Percentiles rank a stretch among this genome's conserved stretches.
phyloP scores from a whole-genome alignment of 2,329 filamentous ascomycete genomes.

The Aspergillus sp. region DNA sequence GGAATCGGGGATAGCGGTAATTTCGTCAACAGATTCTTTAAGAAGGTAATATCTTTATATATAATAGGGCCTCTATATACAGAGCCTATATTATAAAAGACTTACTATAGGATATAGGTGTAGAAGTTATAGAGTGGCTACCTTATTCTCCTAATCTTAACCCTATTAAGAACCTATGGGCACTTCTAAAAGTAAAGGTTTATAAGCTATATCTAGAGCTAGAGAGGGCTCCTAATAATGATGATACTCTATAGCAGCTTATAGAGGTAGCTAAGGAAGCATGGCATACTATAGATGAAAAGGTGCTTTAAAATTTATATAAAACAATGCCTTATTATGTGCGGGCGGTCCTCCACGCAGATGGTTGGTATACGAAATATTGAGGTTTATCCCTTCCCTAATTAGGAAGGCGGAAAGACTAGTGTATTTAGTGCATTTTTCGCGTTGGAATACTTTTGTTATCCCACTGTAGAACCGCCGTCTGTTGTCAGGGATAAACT shows the following conservation, averaged over 20 bases:
- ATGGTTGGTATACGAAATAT: slow-evolving; percentile 1
- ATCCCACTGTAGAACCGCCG: no score
- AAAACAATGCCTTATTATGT: background rate
- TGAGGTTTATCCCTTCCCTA: no score
- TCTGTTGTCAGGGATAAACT: no score
- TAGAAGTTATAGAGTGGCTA: slow-evolving; percentile 10
- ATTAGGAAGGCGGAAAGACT: no score
- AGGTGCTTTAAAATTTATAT: background rate
- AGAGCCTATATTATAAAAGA: slow-evolving; percentile 6
- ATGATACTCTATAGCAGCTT: background rate
- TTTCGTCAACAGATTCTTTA: slow-evolving; percentile 3
- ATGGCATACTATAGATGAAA: background rate
- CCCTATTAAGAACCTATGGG: slow-evolving; percentile 13
- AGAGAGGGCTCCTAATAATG: background rate
- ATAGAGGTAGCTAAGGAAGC: background rate
- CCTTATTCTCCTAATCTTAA: slow-evolving; percentile 11
- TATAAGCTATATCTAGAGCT: slow-evolving; percentile 9
- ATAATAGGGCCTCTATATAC: slow-evolving; percentile 10
- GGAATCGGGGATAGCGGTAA: no score
- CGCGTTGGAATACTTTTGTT: no score
- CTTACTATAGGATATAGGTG: slow-evolving; percentile 2
- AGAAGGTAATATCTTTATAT: slow-evolving; percentile 9
- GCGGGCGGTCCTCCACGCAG: background rate
- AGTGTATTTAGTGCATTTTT: no score
- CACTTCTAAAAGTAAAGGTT: slow-evolving; percentile 9